Evolutionary conservation across 192 early-diverging fungal species (phyloP), one percentile per base, ranked within the genome.

Genomic region (Umbelopsis vinacea): DNA sequence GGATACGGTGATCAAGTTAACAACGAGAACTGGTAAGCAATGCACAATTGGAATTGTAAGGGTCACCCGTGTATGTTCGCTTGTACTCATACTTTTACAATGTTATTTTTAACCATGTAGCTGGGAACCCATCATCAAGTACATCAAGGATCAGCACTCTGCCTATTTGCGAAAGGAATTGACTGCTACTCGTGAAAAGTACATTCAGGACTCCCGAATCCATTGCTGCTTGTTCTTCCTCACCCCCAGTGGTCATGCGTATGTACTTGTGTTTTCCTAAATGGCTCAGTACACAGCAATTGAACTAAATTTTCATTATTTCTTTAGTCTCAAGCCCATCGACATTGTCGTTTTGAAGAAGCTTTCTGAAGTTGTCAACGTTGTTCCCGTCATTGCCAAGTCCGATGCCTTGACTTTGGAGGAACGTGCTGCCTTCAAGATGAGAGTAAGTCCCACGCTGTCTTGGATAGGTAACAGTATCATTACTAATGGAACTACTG

Each of bases 1-100:
- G 97, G 97, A 52, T 99, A 93, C 73, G 96, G 94, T 72, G 97
- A 99, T 85, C 95, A 97, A 83, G 95, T 97, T 74, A 98, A 99
- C 89, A 99, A 99, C 86, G 96, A 97, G 76, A 89, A 92, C 71
- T 98, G 97, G 93, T 93, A 75, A 69, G 81, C 68, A 7, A 46
- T 46, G 50, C 55, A 35, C 50, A 50, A 43, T 43, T 43, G 5
- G 6, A 7, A 43, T 11, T 43, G 1, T 43, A 11, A 8, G 38
- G 11, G 8, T 7, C 19, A n/a, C 29, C 11, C 47, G 3, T 54
- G 23, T 24, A 37, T 4, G 45, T 46, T 8, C 22, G 54, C n/a
- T 47, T 45, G 14, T 33, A n/a, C 52, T 43, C 19, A 55, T n/a
- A n/a, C n/a, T 8, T 50, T 67, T n/a, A 74, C 11, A 43, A 43